Base-by-base conservation (phyloP, 2,329 filamentous ascomycete genomes). In the Cercospora zeina region DNA sequence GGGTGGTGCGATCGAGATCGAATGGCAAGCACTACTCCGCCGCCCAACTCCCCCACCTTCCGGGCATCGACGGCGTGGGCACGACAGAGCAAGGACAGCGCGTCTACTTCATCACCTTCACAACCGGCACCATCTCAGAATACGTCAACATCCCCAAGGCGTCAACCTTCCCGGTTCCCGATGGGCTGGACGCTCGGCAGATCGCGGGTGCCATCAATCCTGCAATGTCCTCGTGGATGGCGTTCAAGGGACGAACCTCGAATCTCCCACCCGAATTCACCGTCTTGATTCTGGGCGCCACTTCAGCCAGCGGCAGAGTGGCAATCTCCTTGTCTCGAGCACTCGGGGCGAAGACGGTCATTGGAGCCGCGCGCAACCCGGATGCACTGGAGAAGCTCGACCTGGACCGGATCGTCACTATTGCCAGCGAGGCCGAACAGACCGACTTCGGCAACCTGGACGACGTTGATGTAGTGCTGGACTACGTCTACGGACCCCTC, bases 221-320 rank as follows among this genome's bases (percentile, higher is more conserved):
- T 0, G 81, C 79, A 27, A 79, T 84, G 76, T 81, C 79, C 58
- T 80, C 78, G 42, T 86, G 83, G 83, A 84, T 86, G 82, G 83
- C 82, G 4, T 73, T 86, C 36, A 77, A 74, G 21, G 74, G 78
- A 39, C 77, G 83, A 5, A 78, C 78, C 0, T 66, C 62, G 4
- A 66, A 73, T 5, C 71, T 82, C 2, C 76, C 77, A 2, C 50
- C 70, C 19, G 72, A 75, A 4, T 85, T 82, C 68, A 79, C 77
- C 3, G 79, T 81, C 3, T 74, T 84, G 13, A 79, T 86, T 47
- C 64, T 84, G 13, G 84, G 84, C 0, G 83, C 78, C 0, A 85
- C 83, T 0, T 81, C 79, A 16, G 79, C 80, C 0, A 83, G 81
- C 45, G 84, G 84, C 0, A 75, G 77, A 3, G 71, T 83, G 0